Conservation (phyloP, 176 grass and related monocot genomes). For the Elymus sibiricus region DNA sequence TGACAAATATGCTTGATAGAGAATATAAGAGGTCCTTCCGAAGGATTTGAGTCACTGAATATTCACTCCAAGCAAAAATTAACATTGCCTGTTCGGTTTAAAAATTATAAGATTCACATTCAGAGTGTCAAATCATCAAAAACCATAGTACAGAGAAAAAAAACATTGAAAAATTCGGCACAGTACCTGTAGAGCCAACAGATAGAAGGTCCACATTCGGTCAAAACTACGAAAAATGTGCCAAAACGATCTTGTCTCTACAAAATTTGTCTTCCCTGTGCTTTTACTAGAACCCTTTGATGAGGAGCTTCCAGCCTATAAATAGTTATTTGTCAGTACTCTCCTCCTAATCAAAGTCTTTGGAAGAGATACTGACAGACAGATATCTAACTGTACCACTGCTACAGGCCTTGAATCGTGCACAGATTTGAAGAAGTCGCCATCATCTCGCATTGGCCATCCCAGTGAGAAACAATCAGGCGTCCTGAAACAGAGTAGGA, state of each 20-base stretch:
- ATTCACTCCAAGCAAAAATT: slow-evolving; percentile 73
- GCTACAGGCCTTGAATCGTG: slow-evolving; percentile 46
- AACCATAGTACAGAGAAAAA: background rate
- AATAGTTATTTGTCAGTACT: slow-evolving; percentile 24
- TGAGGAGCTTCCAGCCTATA: slow-evolving; percentile 54
- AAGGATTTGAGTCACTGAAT: slow-evolving; percentile 56
- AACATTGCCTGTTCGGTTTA: slow-evolving; percentile 72
- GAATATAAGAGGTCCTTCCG: slow-evolving; percentile 72
- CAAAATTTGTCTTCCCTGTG: slow-evolving; percentile 90
- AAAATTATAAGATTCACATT: slow-evolving; percentile 12
- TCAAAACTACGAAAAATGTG: slow-evolving; percentile 96
- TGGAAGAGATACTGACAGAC: slow-evolving; percentile 25
- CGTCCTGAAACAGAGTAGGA: slow-evolving; percentile 57
- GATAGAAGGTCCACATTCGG: slow-evolving; percentile 97
- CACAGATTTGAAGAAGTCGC: slow-evolving; percentile 88
- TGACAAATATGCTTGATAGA: slow-evolving; percentile 88
- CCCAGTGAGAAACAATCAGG: slow-evolving; percentile 88
- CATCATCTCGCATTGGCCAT: slow-evolving; percentile 98
- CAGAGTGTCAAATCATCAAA: slow-evolving; percentile 5
- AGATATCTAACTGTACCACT: slow-evolving; percentile 39
- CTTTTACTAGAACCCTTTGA: slow-evolving; percentile 55
- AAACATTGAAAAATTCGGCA: background rate
- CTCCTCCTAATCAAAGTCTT: slow-evolving; percentile 21
- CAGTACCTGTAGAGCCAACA: slow-evolving; percentile 80
- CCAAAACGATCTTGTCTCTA: slow-evolving; percentile 97